These are phyloP conservation scores for Hericium coralloides DNA, from an alignment of 768 basidiomycete genomes.

Conservation along the genomic window DNA sequence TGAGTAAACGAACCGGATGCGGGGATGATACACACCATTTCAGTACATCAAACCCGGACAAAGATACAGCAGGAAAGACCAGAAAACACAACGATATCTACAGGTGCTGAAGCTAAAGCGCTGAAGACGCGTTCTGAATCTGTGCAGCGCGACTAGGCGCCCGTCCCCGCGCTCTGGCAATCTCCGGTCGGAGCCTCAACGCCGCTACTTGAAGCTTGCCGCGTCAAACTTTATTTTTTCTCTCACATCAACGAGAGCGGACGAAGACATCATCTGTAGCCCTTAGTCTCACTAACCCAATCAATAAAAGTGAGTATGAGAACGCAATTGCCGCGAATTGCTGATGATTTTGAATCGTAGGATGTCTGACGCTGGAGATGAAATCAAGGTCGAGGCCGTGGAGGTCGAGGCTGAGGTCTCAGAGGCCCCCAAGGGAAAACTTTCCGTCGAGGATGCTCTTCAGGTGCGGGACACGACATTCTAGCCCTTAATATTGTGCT, in stretches of 20 bases:
- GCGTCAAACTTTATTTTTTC: slow-evolving; percentile 44
- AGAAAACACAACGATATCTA: background rate
- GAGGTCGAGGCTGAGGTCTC: slow-evolving; percentile 70
- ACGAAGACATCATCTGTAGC: slow-evolving; percentile 66
- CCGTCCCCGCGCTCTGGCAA: slow-evolving; percentile 23
- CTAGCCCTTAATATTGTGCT: background rate
- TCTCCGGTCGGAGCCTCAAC: slow-evolving; percentile 51
- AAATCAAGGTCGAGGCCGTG: slow-evolving; percentile 65
- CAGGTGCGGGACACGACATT: slow-evolving; percentile 40
- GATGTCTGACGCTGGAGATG: slow-evolving; percentile 99
- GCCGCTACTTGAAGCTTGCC: slow-evolving; percentile 20
- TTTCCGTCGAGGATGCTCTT: slow-evolving; percentile 92
- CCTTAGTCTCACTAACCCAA: slow-evolving; percentile 6
- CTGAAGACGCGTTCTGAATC: background rate
- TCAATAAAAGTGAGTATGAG: slow-evolving; percentile 18
- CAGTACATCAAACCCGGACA: background rate
- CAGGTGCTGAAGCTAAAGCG: slow-evolving; percentile 4
- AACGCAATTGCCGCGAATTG: background rate
- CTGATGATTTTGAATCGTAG: slow-evolving; percentile 22
- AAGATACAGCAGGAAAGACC: too few relatives aligned
- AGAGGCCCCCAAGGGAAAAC: slow-evolving; percentile 90
- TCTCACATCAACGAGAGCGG: slow-evolving; percentile 90
- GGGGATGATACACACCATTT: background rate
- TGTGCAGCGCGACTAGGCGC: background rate
- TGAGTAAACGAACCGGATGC: background rate